Evolutionary conservation across 495 filamentous ascomycete genomes (phyloP).

Genomic region (Cudoniella acicularis): DNA sequence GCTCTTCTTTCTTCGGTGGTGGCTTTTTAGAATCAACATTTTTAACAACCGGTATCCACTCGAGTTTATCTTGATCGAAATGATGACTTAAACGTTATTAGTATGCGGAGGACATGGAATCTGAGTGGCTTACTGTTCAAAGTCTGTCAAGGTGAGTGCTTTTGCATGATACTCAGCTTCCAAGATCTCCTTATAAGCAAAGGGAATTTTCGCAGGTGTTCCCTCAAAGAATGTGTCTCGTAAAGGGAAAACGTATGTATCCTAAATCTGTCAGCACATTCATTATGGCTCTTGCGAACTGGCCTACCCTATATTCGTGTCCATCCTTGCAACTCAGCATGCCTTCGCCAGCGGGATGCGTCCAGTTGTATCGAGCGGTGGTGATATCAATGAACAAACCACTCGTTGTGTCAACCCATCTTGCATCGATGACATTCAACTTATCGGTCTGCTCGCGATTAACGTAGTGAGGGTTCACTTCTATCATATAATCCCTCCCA

Average conservation of each 20-base stretch:
- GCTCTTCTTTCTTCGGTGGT: not conserved
- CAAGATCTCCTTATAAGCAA: conserved; percentile 56
- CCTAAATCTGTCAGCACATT: conserved; percentile 21
- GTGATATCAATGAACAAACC: conserved; percentile 89
- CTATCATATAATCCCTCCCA: conserved; percentile 65
- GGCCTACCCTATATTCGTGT: conserved; percentile 35
- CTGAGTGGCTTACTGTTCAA: conserved; percentile 12
- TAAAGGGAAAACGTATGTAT: conserved; percentile 36
- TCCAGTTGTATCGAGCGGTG: conserved; percentile 61
- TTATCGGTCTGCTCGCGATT: conserved; percentile 59
- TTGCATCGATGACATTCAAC: conserved; percentile 78
- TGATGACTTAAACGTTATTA: conserved; percentile 29
- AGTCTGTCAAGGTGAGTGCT: conserved; percentile 37
- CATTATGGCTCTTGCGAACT: not conserved
- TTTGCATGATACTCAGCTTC: conserved; percentile 53
- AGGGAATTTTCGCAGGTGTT: conserved; percentile 56
- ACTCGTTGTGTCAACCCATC: conserved; percentile 75
- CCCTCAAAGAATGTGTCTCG: conserved; percentile 58
- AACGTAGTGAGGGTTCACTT: conserved; percentile 69
- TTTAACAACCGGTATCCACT: conserved; percentile 31
- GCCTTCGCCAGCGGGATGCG: conserved; percentile 34
- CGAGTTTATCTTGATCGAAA: conserved; percentile 33
- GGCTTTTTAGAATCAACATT: not conserved
- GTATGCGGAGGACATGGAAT: not conserved
- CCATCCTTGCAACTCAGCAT: conserved; percentile 41